Conservation (phyloP, 225 moss, liverwort and hornwort species). For the Neckera pumila region DNA sequence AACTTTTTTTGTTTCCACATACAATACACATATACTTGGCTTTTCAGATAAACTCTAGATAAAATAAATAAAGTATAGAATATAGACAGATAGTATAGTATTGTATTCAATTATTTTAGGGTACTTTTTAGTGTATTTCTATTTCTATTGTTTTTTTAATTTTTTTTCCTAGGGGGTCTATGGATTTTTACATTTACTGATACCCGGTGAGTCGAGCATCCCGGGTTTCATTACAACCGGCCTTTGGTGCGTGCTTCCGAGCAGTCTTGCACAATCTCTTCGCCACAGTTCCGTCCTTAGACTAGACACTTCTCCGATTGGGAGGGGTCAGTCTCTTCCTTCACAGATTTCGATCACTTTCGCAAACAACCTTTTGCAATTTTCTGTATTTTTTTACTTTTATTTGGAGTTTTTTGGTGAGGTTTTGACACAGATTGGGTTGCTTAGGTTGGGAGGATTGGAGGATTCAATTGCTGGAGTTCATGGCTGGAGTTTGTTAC, state of each 20-base stretch:
- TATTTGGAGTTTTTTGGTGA: neutral
- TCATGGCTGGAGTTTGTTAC: neutral
- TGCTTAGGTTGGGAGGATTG: neutral
- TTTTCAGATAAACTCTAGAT: neutral
- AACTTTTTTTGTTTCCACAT: neutral
- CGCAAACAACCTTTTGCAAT: neutral
- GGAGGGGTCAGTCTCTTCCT: neutral
- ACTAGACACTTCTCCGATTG: neutral
- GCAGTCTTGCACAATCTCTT: neutral
- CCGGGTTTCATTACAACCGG: neutral
- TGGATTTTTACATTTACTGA: neutral
- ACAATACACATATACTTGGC: rapidly evolving
- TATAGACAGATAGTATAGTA: no score
- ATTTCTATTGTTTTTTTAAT: neutral
- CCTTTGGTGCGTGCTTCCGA: neutral
- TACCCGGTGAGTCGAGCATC: neutral
- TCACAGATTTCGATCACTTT: neutral
- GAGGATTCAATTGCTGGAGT: neutral
- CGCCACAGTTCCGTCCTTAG: neutral
- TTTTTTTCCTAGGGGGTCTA: neutral
- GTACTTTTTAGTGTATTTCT: no score
- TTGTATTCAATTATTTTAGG: no score
- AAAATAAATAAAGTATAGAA: neutral
- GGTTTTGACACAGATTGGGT: neutral
- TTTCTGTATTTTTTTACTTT: neutral